Evolutionary conservation across 2,329 filamentous ascomycete genomes (phyloP).

Genomic region (Hypoxylon sp.): DNA sequence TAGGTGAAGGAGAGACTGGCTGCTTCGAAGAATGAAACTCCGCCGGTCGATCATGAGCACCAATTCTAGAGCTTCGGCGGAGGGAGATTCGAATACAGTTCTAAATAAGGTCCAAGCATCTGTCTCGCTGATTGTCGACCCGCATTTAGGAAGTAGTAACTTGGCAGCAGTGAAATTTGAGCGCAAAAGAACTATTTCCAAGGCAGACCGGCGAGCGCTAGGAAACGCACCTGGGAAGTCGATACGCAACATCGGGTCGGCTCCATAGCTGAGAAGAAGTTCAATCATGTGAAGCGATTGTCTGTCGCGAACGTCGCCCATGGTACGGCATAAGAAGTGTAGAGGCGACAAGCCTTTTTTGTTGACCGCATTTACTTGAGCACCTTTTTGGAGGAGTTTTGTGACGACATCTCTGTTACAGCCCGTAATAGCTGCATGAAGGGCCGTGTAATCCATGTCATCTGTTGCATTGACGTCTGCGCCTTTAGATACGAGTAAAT

Average conservation of each 20-base stretch:
- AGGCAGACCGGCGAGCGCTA: neutral
- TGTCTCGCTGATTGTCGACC: neutral
- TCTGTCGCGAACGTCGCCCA: neutral
- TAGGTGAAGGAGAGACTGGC: slow-evolving; percentile 7
- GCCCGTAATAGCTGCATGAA: slow-evolving; percentile 18
- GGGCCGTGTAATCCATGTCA: slow-evolving; percentile 12
- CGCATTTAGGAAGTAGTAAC: slow-evolving; percentile 18
- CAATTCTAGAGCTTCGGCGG: neutral
- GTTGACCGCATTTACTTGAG: slow-evolving; percentile 18
- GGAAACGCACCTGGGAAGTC: neutral
- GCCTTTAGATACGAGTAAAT: slow-evolving; percentile 22
- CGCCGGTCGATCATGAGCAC: slow-evolving; percentile 14
- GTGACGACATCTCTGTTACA: neutral
- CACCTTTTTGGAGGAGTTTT: slow-evolving; percentile 9
- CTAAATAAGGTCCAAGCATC: slow-evolving; percentile 14
- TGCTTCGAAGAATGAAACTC: slow-evolving; percentile 3
- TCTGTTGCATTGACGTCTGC: slow-evolving; percentile 19
- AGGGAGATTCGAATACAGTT: neutral
- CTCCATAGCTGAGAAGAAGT: slow-evolving; percentile 20
- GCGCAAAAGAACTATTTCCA: slow-evolving; percentile 10
- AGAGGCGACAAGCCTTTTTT: slow-evolving; percentile 11
- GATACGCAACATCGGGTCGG: slow-evolving; percentile 8
- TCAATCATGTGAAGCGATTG: neutral
- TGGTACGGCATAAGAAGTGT: slow-evolving; percentile 5
- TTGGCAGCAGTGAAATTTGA: neutral